Base-by-base conservation (phyloP, 2,329 filamentous ascomycete genomes). In the Pseudocercospora macadamiae region DNA sequence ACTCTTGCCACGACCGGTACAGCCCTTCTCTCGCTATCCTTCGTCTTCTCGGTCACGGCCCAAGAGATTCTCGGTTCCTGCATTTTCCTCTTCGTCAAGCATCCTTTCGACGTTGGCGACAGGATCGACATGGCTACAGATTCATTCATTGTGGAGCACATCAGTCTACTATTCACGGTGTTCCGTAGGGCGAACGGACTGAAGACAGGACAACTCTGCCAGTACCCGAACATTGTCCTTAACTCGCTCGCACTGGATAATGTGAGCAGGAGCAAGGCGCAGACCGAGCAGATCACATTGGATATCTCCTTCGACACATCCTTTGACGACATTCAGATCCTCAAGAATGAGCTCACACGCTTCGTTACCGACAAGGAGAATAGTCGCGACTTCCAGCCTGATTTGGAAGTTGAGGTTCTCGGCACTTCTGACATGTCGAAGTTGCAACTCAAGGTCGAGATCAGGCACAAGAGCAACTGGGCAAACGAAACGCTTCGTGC, bases 71-170 rank as follows among this genome's bases (percentile, higher is more conserved):
- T 99, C n/a, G 93, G 93, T 70, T 97, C 93, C 34, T 97, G 93
- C 79, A 96, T 99, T 70, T 99, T 99, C 80, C 80, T 99, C 1
- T 99, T 99, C 70, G 91, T 97, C 80, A 99, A 99, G 80, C 95
- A 99, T 74, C 93, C 95, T 0, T 97, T 90, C 74, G 95, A 99
- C 73, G 92, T 97, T 19, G 93, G 93, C 61, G 95, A 99, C 74
- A 88, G 95, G 23, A 90, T 97, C 42, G 92, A 97, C 68, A 89
- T 97, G 64, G 61, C 55, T 8, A 78, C 79, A 59, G 82, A 88
- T 64, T 82, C 86, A 67, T 86, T 96, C 66, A 82, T 91, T 3
- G 95, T 99, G 9, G 92, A 97, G 75, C 90, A 93, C 73, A 97
- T 97, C 68, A 96, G 93, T 2, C 83, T 99, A 26, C 82, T 99